A percentile compares a stretch with the other conserved stretches of the same genome.
Evolutionary conservation across 352 stramenopile genomes (phyloP).

Genomic region (Pythium chondricola): DNA sequence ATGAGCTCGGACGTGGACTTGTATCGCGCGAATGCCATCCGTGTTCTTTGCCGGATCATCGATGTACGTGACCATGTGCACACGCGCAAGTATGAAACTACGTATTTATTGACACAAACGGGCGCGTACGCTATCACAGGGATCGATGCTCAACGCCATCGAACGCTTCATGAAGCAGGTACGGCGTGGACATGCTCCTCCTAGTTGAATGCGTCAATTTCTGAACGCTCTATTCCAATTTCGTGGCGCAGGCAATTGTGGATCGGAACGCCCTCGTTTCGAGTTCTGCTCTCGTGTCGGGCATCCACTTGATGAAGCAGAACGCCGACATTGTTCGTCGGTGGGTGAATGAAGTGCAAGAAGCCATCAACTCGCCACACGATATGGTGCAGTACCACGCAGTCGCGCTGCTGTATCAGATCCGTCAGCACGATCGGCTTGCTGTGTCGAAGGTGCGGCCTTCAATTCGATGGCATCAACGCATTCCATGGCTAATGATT

Average conservation of each 20-base stretch:
- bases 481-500: neutral
- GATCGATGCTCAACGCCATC: conserved; percentile 89
- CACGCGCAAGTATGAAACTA: neutral
- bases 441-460: conserved; percentile 91
- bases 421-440: conserved; percentile 97
- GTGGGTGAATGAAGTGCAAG: conserved; percentile 98
- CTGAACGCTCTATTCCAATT: no score
- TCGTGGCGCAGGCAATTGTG: conserved; percentile 91
- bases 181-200: conserved; percentile 1
- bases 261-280: conserved; percentile 96
- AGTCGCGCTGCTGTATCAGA: conserved; percentile 97
- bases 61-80: conserved; percentile 41
- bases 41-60: conserved; percentile 95
- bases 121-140: no score
- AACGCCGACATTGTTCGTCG: conserved; percentile 90
- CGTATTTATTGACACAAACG: conserved; percentile 7
- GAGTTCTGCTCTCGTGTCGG: conserved; percentile 95
- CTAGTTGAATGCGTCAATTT: no score
- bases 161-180: conserved; percentile 97
- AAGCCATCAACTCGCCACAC: conserved; percentile 92
- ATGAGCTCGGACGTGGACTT: conserved; percentile 98
- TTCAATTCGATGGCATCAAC: neutral
- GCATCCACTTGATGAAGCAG: conserved; percentile 92
- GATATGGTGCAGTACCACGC: conserved; percentile 99
- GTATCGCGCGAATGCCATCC: conserved; percentile 98